phyloP scores from a whole-genome alignment of 345 rosid species.

The Citrus hindsii region DNA sequence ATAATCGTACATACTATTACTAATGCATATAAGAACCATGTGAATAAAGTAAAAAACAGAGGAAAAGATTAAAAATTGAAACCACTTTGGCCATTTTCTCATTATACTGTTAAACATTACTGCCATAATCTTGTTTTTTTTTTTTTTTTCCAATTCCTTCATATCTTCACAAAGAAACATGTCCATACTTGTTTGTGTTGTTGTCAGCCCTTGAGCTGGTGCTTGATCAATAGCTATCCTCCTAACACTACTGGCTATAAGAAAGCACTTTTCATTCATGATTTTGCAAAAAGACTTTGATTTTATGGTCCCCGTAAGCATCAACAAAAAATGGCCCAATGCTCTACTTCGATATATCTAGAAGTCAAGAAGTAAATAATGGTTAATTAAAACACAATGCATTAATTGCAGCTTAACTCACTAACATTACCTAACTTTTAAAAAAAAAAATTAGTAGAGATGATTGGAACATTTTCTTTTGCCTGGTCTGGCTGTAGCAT shows the following conservation, averaged over 20 bases:
- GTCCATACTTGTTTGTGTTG: slow-evolving; percentile 21
- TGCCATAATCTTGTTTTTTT: neutral
- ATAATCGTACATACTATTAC: neutral
- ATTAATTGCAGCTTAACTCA: no score
- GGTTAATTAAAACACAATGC: neutral
- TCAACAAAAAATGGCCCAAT: neutral
- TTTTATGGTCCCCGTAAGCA: slow-evolving; percentile 11
- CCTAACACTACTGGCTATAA: neutral
- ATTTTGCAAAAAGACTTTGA: slow-evolving; percentile 2
- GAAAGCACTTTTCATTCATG: neutral
- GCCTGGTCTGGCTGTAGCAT: no score
- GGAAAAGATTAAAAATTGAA: neutral
- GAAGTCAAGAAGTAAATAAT: neutral
- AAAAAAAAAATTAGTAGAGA: no score
- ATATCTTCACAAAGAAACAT: slow-evolving; percentile 8
- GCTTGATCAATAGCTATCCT: neutral
- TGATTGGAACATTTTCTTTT: no score
- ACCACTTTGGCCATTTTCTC: neutral
- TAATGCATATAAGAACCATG: neutral
- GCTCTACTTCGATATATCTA: neutral
- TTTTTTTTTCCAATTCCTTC: neutral
- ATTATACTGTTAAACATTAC: neutral
- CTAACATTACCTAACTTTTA: no score
- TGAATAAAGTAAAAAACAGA: neutral
- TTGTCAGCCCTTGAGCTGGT: neutral